phyloP scores from a whole-genome alignment of 352 stramenopile species.

The Pythium vanterpoolii region DNA sequence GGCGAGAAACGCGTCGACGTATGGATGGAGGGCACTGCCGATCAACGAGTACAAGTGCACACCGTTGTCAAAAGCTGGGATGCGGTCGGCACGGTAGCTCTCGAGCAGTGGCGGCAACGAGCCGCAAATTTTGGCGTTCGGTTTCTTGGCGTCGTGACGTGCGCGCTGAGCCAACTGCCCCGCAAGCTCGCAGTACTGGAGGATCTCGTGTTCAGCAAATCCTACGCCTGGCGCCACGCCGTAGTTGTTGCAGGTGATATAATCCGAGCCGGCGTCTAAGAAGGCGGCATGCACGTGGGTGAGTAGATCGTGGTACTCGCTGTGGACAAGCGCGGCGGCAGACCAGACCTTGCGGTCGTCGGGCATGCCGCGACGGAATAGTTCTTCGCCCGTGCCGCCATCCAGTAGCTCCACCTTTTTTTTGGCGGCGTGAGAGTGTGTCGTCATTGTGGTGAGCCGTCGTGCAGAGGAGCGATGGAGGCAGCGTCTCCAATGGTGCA shows the following conservation, averaged over 20 bases:
- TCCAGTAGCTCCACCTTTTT: constrained; percentile 54
- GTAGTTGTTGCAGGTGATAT: constrained; percentile 92
- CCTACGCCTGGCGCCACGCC: constrained; percentile 83
- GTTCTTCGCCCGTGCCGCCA: constrained; percentile 89
- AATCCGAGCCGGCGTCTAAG: constrained; percentile 66
- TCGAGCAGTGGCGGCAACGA: constrained; percentile 86
- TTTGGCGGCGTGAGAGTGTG: not conserved
- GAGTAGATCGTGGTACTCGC: constrained; percentile 66
- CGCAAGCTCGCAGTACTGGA: constrained; percentile 39
- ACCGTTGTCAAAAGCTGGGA: constrained; percentile 63
- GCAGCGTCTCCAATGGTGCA: not conserved
- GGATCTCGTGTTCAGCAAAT: constrained; percentile 74
- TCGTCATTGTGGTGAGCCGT: not conserved
- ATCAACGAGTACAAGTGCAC: constrained; percentile 71
- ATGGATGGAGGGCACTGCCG: constrained; percentile 49
- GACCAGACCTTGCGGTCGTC: constrained; percentile 91
- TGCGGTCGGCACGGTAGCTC: constrained; percentile 84
- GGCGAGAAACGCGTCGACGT: constrained; percentile 79
- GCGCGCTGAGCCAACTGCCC: constrained; percentile 45
- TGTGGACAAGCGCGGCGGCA: constrained; percentile 66
- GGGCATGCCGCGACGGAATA: constrained; percentile 75
- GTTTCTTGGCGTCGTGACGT: constrained; percentile 4
- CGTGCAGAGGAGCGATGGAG: not conserved
- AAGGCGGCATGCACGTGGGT: constrained; percentile 83
- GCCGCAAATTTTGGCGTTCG: constrained; percentile 55